Percentiles rank a stretch among this genome's conserved stretches.
Evolutionary conservation across 768 basidiomycete species (phyloP).

Genomic region (Lactarius hengduanensis): DNA sequence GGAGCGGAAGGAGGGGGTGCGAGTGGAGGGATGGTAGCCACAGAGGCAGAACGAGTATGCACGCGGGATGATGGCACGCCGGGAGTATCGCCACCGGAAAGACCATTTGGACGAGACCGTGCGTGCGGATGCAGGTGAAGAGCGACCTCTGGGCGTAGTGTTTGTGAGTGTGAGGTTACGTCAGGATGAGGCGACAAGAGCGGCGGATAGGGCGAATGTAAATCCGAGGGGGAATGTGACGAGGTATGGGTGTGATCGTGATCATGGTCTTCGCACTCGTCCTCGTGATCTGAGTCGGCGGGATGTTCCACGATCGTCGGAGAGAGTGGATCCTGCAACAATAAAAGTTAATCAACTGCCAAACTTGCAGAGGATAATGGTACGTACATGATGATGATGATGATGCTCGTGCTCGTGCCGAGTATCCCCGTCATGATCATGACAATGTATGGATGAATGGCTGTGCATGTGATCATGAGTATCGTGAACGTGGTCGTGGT

Average conservation of each 20-base stretch:
- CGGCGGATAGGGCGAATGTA: conserved; percentile 14
- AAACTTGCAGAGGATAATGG: neutral
- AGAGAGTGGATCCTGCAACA: conserved; percentile 7
- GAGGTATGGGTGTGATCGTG: conserved; percentile 32
- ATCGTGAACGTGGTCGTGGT: conserved; percentile 14
- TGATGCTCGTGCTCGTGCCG: conserved; percentile 34
- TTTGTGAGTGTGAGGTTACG: neutral
- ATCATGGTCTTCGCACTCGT: conserved; percentile 30
- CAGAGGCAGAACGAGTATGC: conserved; percentile 31
- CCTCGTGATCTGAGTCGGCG: conserved; percentile 13
- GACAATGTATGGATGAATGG: conserved; percentile 30
- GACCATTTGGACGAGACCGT: conserved; percentile 34
- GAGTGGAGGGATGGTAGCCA: conserved; percentile 27
- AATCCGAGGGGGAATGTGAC: conserved; percentile 30
- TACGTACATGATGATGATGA: conserved; percentile 14
- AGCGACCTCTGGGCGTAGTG: neutral
- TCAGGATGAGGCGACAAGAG: conserved; percentile 29
- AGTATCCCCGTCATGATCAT: conserved; percentile 32
- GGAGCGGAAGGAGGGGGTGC: conserved; percentile 28
- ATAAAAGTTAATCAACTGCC: conserved; percentile 14
- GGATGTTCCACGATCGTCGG: conserved; percentile 21
- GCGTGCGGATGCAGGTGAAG: conserved; percentile 27
- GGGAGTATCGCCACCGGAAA: conserved; percentile 17
- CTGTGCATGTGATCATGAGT: conserved; percentile 2
- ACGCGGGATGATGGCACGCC: conserved; percentile 24